Percentiles rank a stretch among this genome's conserved stretches.
Conservation (phyloP, 805 yeast species). For the Lipomyces chichibuensis region DNA sequence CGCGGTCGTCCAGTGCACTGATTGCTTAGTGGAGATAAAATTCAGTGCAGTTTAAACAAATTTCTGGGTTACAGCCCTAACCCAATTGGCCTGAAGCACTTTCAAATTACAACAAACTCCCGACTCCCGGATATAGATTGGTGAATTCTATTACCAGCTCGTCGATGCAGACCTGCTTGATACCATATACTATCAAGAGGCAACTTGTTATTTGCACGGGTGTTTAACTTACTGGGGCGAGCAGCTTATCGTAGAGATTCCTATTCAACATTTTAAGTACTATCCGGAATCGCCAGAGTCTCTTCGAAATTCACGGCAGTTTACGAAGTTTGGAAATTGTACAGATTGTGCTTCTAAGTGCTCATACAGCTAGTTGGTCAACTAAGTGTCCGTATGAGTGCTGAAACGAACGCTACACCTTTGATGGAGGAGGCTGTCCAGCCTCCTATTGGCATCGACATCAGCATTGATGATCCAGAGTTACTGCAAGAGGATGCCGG, state of each 20-base stretch:
- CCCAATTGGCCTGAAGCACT: neutral
- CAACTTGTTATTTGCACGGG: neutral
- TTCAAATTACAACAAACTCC: neutral
- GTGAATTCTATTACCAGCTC: neutral
- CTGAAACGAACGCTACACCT: neutral
- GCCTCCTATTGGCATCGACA: conserved; percentile 1
- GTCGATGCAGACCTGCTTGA: neutral
- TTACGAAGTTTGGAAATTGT: neutral
- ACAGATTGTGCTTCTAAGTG: neutral
- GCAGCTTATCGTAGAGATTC: neutral
- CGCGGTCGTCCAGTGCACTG: neutral
- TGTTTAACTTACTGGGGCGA: neutral
- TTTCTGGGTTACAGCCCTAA: neutral
- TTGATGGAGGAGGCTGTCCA: neutral
- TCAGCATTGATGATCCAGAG: conserved; percentile 12
- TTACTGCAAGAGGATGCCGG: conserved; percentile 6
- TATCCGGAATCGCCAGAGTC: neutral
- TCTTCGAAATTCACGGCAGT: neutral
- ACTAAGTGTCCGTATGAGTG: neutral
- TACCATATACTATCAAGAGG: neutral
- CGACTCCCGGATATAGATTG: too few relatives aligned
- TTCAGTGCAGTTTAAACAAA: too few relatives aligned
- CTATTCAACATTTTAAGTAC: neutral
- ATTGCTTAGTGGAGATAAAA: too few relatives aligned
- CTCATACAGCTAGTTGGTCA: neutral